Evolutionary conservation across 2,329 filamentous ascomycete species (phyloP), one percentile per base, ranked within the genome.

Genomic region (Pleurostoma richardsiae): DNA sequence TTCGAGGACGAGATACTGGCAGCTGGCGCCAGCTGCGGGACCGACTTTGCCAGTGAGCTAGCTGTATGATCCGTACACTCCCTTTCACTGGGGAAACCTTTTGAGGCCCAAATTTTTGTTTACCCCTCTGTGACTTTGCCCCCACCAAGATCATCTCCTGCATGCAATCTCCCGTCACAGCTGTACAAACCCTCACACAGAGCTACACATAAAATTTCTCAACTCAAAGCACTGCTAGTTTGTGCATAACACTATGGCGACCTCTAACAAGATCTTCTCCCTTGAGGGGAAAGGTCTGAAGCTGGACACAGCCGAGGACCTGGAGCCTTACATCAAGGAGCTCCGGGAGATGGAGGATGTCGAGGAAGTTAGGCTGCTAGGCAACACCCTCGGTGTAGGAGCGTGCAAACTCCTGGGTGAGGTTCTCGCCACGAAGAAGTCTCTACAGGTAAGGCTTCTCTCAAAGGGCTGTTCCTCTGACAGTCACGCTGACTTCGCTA

Each of bases 281-380:
- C 83, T 97, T 56, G 88, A 95, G 69, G 90, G 88, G 68, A 94
- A 87, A 74, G 86, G 86, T 61, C 80, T 97, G 59, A 96, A 96
- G 77, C 87, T 99, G 62, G 85, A 95, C 73, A 89, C 85, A 39
- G 89, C 88, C 44, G 86, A 82, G 54, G 90, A 97, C 67, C 80
- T 97, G 51, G 87, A 94, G 67, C 74, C 87, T 55, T 85, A 96
- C 67, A 88, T 96, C 61, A 79, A 85, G 56, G 77, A 80, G 43
- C 81, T 99, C 51, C 74, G 81, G 52, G 80, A 82, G 49, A 85
- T 83, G 70, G 70, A 80, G 47, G 79, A 90, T 59, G 78, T 95
- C 48, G 90, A 95, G 63, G 90, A 96, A 68, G 83, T 99, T 55
- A 82, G 82, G 56, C 77, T 99, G 41, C 77, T 89, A 47, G 94